Base-by-base conservation (phyloP, 208 protist species). In the Trypanosoma mega region DNA sequence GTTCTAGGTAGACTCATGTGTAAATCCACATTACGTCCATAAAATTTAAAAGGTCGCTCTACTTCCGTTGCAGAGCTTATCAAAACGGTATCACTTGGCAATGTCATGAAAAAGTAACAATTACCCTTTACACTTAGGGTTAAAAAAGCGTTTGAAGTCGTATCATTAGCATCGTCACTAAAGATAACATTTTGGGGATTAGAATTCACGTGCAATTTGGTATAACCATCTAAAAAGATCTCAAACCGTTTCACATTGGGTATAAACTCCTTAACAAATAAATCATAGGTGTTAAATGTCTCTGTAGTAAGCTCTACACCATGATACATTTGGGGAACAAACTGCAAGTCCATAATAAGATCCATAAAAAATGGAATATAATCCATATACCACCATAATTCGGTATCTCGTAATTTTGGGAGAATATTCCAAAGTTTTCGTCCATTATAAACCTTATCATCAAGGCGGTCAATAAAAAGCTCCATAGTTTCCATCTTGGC, bases 141-240 rank as follows among this genome's bases (percentile, higher is more conserved):
- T n/a, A 76, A 74, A 74, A 93, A 88, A 9, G 65, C 78, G 60
- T 96, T 96, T 41, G 82, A 54, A 16, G 60, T 41, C 18, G 59
- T 57, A 57, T 91, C 82, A 44, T 88, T 90, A 8, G 80, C 74
- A 59, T 96, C 77, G 0, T 85, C 73, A 14, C 76, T 71, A 68
- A 89, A 96, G 27, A 96, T 68, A 7, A 92, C 82, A 57, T 96
- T 93, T 41, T 83, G 57, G 7, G 59, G 63, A 63, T 96, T 96
- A 4, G 76, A 74, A 74, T 91, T 96, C 20, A 96, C 3, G 55
- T 88, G 56, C 11, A 96, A 29, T 0, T 58, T 68, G 1, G 67
- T 50, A 26, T 27, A 37, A 2, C 68, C 71, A 54, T 85, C 78
- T 8, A 78, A 37, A 54, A 93, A 83, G 24, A 92, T 43, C 51